Conservation (phyloP, 2,329 filamentous ascomycete genomes). For the Epicoccum nigrum region DNA sequence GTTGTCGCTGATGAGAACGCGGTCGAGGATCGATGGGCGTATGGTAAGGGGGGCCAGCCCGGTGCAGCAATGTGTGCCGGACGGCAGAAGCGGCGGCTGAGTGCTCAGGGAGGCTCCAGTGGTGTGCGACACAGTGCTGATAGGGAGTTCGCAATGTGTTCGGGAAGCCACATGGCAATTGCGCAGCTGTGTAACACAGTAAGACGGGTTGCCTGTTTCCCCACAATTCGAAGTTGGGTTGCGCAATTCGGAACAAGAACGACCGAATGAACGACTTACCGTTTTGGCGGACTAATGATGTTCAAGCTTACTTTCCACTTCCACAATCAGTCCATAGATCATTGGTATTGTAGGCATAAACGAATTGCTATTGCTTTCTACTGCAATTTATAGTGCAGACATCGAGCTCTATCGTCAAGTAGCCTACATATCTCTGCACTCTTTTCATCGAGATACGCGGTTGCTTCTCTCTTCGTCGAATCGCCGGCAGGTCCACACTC, state of each 20-base stretch:
- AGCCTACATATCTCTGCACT: conserved; percentile 26
- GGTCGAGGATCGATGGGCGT: no score
- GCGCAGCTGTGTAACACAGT: neutral
- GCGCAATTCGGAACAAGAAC: conserved; percentile 7
- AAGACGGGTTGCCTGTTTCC: conserved; percentile 4
- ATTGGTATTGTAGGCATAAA: no score
- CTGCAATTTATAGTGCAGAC: conserved; percentile 15
- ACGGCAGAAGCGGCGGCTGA: neutral
- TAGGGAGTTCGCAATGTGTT: neutral
- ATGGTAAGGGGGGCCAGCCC: neutral
- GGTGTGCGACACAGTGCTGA: neutral
- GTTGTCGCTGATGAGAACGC: neutral
- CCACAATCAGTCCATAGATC: no score
- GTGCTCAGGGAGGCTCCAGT: conserved; percentile 2
- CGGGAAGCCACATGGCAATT: conserved; percentile 12
- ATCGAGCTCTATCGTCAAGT: conserved; percentile 7
- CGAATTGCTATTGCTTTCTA: no score
- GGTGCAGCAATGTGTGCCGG: neutral
- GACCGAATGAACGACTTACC: conserved; percentile 11
- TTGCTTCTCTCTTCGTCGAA: conserved; percentile 32
- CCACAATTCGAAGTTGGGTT: conserved; percentile 16
- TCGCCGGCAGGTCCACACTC: conserved; percentile 51
- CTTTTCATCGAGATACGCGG: conserved; percentile 41
- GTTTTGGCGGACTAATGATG: neutral
- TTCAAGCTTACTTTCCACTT: no score